Percentiles rank a stretch among this genome's conserved stretches.
These are phyloP conservation scores for Forsythia suspensa DNA, from an alignment of 257 asterid genomes.

Conservation along the genomic window DNA sequence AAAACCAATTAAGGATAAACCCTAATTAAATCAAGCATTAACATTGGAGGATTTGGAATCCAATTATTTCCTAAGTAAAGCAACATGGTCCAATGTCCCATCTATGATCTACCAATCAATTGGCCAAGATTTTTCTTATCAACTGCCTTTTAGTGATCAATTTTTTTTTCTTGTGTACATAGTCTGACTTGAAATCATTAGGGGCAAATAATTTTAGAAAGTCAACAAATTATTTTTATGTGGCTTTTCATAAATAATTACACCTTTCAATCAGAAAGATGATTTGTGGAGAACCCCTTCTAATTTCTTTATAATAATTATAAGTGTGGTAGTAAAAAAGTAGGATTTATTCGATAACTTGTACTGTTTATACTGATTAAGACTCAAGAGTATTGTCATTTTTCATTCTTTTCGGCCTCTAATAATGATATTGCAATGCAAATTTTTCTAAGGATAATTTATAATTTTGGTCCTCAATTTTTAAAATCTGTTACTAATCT, in stretches of 20 bases:
- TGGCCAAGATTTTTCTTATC: neutral
- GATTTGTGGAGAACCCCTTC: too few relatives aligned
- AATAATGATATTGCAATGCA: neutral
- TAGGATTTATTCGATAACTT: too few relatives aligned
- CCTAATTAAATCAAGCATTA: constrained; percentile 7
- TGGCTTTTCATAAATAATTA: neutral
- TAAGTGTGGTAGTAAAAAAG: too few relatives aligned
- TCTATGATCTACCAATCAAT: neutral
- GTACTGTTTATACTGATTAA: too few relatives aligned
- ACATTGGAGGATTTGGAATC: constrained; percentile 17
- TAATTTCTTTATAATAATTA: too few relatives aligned
- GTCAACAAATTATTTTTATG: neutral
- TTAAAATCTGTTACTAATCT: too few relatives aligned
- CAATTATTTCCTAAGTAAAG: neutral
- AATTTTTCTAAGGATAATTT: too few relatives aligned
- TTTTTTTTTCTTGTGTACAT: neutral
- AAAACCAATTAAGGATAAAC: constrained; percentile 12
- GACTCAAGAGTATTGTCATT: too few relatives aligned
- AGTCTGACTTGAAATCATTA: neutral
- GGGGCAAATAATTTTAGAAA: neutral
- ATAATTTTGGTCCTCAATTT: too few relatives aligned
- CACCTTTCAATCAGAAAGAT: neutral
- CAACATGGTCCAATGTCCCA: constrained; percentile 4
- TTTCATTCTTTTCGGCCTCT: neutral
- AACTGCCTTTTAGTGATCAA: neutral